Percentiles rank a stretch among this genome's conserved stretches.
These are phyloP conservation scores for Microbotryum scabiosae DNA, from an alignment of 1,284 basidiomycete species.

Conservation along the genomic window DNA sequence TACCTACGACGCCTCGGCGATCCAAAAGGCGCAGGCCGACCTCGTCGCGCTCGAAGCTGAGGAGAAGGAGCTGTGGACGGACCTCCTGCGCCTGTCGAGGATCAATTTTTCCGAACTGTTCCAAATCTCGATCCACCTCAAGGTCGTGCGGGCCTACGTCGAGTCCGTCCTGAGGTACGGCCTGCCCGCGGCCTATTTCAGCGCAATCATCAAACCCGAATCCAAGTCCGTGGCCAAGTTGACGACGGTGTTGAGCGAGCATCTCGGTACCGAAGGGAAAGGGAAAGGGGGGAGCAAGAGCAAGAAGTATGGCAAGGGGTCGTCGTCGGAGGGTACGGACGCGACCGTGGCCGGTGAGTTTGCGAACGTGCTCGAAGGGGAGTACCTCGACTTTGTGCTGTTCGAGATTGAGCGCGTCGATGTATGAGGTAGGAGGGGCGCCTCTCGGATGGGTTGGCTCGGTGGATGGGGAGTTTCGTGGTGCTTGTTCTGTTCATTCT, in stretches of 20 bases:
- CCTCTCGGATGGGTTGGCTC: background rate
- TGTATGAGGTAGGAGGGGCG: background rate
- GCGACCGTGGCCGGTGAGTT: conserved; percentile 79
- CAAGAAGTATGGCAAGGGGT: conserved; percentile 41
- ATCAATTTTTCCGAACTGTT: conserved; percentile 97
- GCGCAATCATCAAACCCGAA: conserved; percentile 80
- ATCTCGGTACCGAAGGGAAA: conserved; percentile 48
- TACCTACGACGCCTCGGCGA: conserved; percentile 74
- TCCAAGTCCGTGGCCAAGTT: conserved; percentile 67
- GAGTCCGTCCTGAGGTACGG: conserved; percentile 96
- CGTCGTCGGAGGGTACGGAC: conserved; percentile 41
- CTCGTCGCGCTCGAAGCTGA: conserved; percentile 68
- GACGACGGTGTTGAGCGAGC: conserved; percentile 60
- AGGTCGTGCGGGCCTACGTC: conserved; percentile 81
- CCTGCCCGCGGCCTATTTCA: conserved; percentile 83
- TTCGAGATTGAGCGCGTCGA: conserved; percentile 43
- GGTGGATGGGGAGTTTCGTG: no score
- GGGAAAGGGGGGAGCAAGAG: conserved; percentile 44
- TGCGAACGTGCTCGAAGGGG: conserved; percentile 81
- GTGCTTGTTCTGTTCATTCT: no score
- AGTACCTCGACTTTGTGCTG: conserved; percentile 86
- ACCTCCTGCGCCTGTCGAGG: conserved; percentile 80
- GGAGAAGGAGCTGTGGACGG: conserved; percentile 98
- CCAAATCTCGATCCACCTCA: conserved; percentile 88
- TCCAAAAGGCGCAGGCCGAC: conserved; percentile 76